These are phyloP conservation scores for Vanrija sp. DNA, from an alignment of 1,284 basidiomycete genomes.

Conservation along the genomic window DNA sequence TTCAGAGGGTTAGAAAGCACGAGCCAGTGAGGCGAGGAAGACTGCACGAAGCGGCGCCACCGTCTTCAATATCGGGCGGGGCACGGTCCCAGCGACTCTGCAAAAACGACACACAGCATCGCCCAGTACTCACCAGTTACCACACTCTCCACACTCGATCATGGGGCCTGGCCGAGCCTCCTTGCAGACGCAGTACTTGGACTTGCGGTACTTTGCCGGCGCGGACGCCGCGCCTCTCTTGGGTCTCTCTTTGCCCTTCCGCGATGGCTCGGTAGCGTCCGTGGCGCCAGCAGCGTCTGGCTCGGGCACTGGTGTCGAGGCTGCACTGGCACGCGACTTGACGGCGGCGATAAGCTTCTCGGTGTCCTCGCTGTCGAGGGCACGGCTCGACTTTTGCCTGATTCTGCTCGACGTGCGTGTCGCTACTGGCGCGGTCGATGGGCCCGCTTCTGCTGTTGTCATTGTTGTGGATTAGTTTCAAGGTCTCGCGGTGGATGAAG, in stretches of 20 bases:
- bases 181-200: conserved; percentile 37
- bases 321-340: background rate
- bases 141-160: conserved; percentile 45
- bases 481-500: too few species aligned
- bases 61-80: background rate
- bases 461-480: too few species aligned
- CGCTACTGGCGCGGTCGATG: background rate
- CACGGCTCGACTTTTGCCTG: conserved; percentile 27
- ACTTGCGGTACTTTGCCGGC: conserved; percentile 9
- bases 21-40: too few species aligned
- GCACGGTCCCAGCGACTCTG: too few species aligned
- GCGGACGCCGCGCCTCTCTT: background rate
- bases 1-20: background rate
- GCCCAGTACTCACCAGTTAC: conserved; percentile 35
- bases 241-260: conserved; percentile 21
- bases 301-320: background rate
- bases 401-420: conserved; percentile 22
- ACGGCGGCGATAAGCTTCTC: conserved; percentile 16
- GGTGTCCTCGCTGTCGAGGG: conserved; percentile 30
- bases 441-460: background rate
- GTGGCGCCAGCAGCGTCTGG: background rate
- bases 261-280: background rate
- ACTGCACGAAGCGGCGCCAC: background rate
- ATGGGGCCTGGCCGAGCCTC: conserved; percentile 31
- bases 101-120: background rate